Evolutionary conservation across 2,329 filamentous ascomycete genomes (phyloP).

Genomic region (Capronia americana): DNA sequence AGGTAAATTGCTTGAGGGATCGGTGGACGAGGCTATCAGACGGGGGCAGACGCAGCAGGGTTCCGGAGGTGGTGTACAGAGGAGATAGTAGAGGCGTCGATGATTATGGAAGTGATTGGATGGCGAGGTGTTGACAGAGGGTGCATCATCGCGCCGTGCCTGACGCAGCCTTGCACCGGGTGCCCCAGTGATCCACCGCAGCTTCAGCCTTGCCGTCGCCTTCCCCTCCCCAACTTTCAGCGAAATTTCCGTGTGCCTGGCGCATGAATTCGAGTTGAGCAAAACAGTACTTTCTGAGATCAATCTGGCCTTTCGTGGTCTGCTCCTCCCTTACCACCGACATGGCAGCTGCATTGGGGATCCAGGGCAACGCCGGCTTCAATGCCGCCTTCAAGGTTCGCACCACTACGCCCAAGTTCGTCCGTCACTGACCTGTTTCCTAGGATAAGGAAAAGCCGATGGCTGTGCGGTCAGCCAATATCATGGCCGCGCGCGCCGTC

Average conservation of each 20-base stretch:
- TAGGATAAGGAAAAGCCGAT: slow-evolving; percentile 96
- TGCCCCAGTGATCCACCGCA: slow-evolving; percentile 1
- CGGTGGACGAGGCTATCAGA: background rate
- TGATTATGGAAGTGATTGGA: slow-evolving; percentile 20
- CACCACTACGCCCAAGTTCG: slow-evolving; percentile 43
- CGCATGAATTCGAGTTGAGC: slow-evolving; percentile 6
- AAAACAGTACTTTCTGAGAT: background rate
- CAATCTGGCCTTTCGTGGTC: background rate
- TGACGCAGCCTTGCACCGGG: slow-evolving; percentile 12
- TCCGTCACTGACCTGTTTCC: slow-evolving; percentile 46
- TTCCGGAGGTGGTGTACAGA: background rate
- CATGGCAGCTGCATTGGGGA: slow-evolving; percentile 58
- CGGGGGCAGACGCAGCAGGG: background rate
- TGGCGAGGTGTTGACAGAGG: slow-evolving; percentile 25
- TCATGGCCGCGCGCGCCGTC: slow-evolving; percentile 96
- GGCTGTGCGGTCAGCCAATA: slow-evolving; percentile 94
- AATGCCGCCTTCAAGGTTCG: slow-evolving; percentile 71
- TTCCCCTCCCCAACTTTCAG: slow-evolving; percentile 24
- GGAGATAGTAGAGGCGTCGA: slow-evolving; percentile 1
- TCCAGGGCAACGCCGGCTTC: slow-evolving; percentile 58
- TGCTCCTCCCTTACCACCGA: slow-evolving; percentile 42
- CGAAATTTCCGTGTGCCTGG: slow-evolving; percentile 25
- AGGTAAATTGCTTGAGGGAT: background rate
- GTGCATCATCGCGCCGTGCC: slow-evolving; percentile 5
- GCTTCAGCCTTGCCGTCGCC: background rate